Evolutionary conservation across 1,284 basidiomycete genomes (phyloP), one percentile per base, ranked within the genome.

Genomic region (Rhizoctonia solani): DNA sequence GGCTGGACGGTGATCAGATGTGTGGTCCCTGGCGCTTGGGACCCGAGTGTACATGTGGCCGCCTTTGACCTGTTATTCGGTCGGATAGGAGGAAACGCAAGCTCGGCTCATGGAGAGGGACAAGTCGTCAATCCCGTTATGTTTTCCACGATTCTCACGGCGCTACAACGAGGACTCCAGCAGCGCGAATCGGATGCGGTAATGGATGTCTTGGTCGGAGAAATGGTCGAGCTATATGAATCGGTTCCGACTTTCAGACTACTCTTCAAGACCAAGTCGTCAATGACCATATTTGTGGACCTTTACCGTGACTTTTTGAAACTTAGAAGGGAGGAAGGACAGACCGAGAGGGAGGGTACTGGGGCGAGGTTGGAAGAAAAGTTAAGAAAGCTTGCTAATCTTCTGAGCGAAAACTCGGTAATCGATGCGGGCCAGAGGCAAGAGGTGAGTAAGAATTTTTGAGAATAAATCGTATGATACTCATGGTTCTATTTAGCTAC

Each of bases 1-100:
- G 90, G 90, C 16, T 92, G 90, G 90, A 85, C 80, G 58, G 79
- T 86, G 3, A 73, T 92, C 34, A 87, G 84, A 74, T 81, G 80
- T 9, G 81, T 87, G 19, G 72, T 92, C n/a, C 88, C 89, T 0
- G 74, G 77, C 32, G 82, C 83, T 19, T 92, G 90, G 90, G 82
- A 87, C 71, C 74, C 77, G 4, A 79, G 74, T 21, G 85, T 92
- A n/a, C 85, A 89, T 61, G 78, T 80, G 21, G 83, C 83, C 30
- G 83, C 84, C 4, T 86, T 90, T 71, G 84, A 88, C 70, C 74
- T 91, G 1, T 76, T 92, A 8, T 75, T 88, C n/a, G 84, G 87
- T 13, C 76, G 80, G 6, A 59, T 67, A 69, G 32, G 61, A 72
- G 34, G 68, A 68, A 49, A 29, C 56, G 72, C 67, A 69, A 34